These are phyloP conservation scores for Aspergillus latus DNA, from an alignment of 2,329 filamentous ascomycete species.

Conservation along the genomic window DNA sequence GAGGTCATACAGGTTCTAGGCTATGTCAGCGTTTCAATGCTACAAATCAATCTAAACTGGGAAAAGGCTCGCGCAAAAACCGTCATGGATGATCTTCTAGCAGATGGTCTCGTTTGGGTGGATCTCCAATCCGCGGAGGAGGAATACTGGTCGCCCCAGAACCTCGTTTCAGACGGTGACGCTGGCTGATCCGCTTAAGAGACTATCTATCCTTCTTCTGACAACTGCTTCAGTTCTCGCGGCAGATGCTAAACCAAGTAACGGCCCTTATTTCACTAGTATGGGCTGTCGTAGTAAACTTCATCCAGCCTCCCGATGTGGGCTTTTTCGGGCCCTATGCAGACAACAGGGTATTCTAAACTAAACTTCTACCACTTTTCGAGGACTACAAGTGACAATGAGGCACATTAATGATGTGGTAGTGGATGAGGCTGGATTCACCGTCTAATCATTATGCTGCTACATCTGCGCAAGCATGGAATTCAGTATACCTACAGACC, in stretches of 20 bases:
- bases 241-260: not conserved
- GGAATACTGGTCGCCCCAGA: constrained; percentile 76
- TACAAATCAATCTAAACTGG: constrained; percentile 84
- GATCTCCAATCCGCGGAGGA: constrained; percentile 82
- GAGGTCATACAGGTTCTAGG: constrained; percentile 89
- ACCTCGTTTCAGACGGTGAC: constrained; percentile 39
- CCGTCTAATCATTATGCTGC: too few relatives aligned
- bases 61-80: constrained; percentile 80
- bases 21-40: constrained; percentile 85
- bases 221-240: not conserved
- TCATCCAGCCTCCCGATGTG: too few relatives aligned
- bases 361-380: too few relatives aligned
- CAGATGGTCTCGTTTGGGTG: constrained; percentile 90
- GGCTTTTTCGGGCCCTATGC: too few relatives aligned
- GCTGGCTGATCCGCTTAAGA: not conserved
- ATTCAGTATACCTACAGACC: too few relatives aligned
- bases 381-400: too few relatives aligned
- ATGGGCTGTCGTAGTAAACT: too few relatives aligned
- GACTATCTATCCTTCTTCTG: not conserved
- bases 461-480: too few relatives aligned
- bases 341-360: too few relatives aligned
- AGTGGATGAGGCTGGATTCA: too few relatives aligned
- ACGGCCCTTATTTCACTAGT: too few relatives aligned
- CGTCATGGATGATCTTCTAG: constrained; percentile 83
- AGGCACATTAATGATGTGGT: too few relatives aligned